A percentile compares a stretch with the other conserved stretches of the same genome.
These are phyloP conservation scores for Myxozyma mucilagina DNA, from an alignment of 805 yeast species.

Conservation along the genomic window DNA sequence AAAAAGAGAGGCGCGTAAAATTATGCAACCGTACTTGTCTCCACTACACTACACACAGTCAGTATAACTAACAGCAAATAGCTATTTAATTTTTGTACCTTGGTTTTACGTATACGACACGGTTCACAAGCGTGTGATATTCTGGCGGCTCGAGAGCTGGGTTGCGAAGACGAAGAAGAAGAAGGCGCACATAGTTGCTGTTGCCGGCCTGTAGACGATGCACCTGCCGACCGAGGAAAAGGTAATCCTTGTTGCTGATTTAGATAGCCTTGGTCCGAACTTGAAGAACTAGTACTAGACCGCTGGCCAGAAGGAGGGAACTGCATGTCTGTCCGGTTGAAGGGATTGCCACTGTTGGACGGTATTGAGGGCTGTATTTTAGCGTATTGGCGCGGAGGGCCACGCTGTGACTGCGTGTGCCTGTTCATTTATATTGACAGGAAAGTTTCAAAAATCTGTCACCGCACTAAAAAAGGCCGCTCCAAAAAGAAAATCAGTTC, in stretches of 20 bases:
- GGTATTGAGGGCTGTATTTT: neutral
- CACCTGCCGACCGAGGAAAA: neutral
- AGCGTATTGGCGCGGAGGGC: neutral
- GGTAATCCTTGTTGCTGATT: neutral
- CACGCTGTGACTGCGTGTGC: neutral
- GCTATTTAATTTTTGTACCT: neutral
- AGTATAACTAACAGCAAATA: neutral
- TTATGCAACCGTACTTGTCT: conserved; percentile 7
- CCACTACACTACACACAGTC: conserved; percentile 21
- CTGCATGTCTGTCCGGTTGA: neutral
- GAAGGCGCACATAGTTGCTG: neutral
- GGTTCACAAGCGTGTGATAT: conserved; percentile 28
- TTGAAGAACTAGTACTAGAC: neutral
- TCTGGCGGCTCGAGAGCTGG: conserved; percentile 10
- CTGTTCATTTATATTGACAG: neutral
- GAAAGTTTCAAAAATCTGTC: neutral
- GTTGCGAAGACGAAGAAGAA: neutral
- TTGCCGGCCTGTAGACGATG: too few species aligned
- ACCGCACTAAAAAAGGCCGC: neutral
- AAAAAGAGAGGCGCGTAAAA: neutral
- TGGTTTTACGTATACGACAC: conserved; percentile 23
- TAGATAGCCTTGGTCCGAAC: neutral
- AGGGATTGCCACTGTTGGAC: neutral
- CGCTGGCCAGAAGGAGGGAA: neutral
- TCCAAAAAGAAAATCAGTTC: neutral